Evolutionary conservation across 352 stramenopile species (phyloP).

Genomic region (Blastocystis sp.): DNA sequence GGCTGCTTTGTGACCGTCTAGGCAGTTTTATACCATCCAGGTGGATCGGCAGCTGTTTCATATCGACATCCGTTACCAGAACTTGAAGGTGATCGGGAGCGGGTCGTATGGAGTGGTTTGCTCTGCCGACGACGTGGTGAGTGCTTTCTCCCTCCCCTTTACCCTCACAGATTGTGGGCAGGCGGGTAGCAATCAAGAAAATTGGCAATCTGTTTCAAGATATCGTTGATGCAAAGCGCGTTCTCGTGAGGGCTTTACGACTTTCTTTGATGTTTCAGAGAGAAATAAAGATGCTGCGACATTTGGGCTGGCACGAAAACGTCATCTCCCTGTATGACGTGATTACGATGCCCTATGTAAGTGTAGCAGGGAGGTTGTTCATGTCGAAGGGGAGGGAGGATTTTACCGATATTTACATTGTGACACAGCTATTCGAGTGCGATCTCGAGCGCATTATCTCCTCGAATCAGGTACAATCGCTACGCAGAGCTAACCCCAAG

Average conservation of each 20-base stretch:
- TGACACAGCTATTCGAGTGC: slow-evolving; percentile 84
- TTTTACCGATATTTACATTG: slow-evolving; percentile 85
- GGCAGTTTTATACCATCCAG: slow-evolving; percentile 21
- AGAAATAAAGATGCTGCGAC: slow-evolving; percentile 83
- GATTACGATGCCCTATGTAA: slow-evolving; percentile 64
- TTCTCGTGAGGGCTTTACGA: slow-evolving; percentile 71
- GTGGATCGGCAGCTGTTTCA: slow-evolving; percentile 34
- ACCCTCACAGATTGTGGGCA: slow-evolving; percentile 75
- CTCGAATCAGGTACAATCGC: slow-evolving; percentile 76
- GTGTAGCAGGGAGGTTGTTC: not conserved
- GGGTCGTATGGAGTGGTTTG: slow-evolving; percentile 64
- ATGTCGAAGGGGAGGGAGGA: slow-evolving; percentile 71
- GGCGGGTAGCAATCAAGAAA: slow-evolving; percentile 85
- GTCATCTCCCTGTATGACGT: slow-evolving; percentile 79
- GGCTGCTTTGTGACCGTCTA: not conserved
- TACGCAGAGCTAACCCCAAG: not conserved
- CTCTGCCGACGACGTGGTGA: slow-evolving; percentile 41
- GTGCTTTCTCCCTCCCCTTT: not conserved
- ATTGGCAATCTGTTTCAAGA: slow-evolving; percentile 84
- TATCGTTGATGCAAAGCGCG: slow-evolving; percentile 82
- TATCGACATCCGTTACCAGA: not conserved
- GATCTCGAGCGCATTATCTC: slow-evolving; percentile 84
- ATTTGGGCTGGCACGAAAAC: slow-evolving; percentile 82
- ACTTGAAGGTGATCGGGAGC: slow-evolving; percentile 45
- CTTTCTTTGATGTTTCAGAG: slow-evolving; percentile 69